phyloP scores from a whole-genome alignment of 1,284 basidiomycete species.

The Pyrrhoderma noxium region DNA sequence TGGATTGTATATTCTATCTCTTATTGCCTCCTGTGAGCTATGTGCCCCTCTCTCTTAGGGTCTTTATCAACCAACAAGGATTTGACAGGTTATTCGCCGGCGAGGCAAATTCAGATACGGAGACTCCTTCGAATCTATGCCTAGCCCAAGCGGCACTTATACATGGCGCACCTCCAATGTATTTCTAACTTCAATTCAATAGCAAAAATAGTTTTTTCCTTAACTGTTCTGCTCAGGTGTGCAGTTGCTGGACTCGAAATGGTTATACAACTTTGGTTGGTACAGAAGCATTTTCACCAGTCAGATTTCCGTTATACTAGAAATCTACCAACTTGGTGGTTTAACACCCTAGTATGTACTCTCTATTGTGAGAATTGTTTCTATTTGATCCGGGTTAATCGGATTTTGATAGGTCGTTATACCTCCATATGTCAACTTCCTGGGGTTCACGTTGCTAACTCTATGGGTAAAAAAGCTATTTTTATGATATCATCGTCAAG shows the following conservation, averaged over 20 bases:
- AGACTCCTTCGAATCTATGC: conserved; percentile 30
- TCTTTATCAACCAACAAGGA: background rate
- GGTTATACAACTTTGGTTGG: conserved; percentile 28
- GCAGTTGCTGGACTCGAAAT: conserved; percentile 40
- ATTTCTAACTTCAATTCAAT: conserved; percentile 20
- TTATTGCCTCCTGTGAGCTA: conserved; percentile 44
- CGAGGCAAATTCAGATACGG: conserved; percentile 19
- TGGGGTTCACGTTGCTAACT: conserved; percentile 24
- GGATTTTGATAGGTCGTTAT: conserved; percentile 28
- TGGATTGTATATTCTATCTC: conserved; percentile 49
- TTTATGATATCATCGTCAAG: background rate
- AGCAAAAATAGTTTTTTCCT: conserved; percentile 3
- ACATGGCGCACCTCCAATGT: conserved; percentile 49
- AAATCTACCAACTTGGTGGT: conserved; percentile 17
- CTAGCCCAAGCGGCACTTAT: conserved; percentile 44
- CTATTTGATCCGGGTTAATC: conserved; percentile 12
- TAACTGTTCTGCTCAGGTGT: conserved; percentile 30
- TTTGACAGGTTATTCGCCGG: conserved; percentile 34
- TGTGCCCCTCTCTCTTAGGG: background rate
- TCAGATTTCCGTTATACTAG: conserved; percentile 21
- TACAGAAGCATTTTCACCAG: conserved; percentile 7
- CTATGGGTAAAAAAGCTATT: conserved; percentile 23
- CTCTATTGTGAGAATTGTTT: conserved; percentile 18
- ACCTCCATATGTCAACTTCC: conserved; percentile 33
- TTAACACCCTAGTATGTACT: conserved; percentile 9